Conservation (phyloP, 2,329 filamentous ascomycete genomes). For the Cladophialophora bantiana region DNA sequence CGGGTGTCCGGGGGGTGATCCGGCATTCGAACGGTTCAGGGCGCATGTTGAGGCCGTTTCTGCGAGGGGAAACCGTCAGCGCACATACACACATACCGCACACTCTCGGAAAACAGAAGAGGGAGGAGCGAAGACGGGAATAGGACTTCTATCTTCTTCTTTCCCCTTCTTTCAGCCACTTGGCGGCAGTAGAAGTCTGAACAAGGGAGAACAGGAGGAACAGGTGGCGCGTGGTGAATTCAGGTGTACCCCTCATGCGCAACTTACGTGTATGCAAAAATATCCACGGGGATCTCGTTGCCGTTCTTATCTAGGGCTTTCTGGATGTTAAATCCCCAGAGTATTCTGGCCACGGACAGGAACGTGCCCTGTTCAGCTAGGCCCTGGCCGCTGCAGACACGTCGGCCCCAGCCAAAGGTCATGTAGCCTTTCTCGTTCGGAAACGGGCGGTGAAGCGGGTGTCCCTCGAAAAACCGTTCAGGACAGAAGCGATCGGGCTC, state of each 20-base stretch:
- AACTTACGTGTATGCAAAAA: constrained; percentile 58
- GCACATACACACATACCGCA: neutral
- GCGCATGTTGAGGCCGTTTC: constrained; percentile 65
- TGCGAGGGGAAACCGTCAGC: constrained; percentile 12
- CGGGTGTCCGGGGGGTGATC: constrained; percentile 59
- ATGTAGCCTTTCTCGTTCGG: constrained; percentile 55
- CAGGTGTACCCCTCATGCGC: too few relatives aligned
- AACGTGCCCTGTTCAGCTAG: constrained; percentile 50
- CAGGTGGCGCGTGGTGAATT: too few relatives aligned
- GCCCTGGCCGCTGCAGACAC: constrained; percentile 44
- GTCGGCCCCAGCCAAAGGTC: constrained; percentile 63
- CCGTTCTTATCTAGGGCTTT: constrained; percentile 45
- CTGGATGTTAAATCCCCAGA: constrained; percentile 36
- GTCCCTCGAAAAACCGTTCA: constrained; percentile 46
- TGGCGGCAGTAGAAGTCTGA: too few relatives aligned
- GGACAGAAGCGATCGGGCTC: constrained; percentile 55
- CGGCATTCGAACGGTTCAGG: constrained; percentile 63
- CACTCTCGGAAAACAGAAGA: neutral
- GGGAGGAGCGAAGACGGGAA: neutral
- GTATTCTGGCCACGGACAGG: constrained; percentile 63
- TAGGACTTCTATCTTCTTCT: too few relatives aligned
- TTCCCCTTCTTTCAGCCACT: too few relatives aligned
- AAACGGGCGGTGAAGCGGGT: constrained; percentile 46
- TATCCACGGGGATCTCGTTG: constrained; percentile 61
- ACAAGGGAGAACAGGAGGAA: too few relatives aligned